Conservation (phyloP, 805 yeast species). For the Schwanniomyces pseudopolymorphus region DNA sequence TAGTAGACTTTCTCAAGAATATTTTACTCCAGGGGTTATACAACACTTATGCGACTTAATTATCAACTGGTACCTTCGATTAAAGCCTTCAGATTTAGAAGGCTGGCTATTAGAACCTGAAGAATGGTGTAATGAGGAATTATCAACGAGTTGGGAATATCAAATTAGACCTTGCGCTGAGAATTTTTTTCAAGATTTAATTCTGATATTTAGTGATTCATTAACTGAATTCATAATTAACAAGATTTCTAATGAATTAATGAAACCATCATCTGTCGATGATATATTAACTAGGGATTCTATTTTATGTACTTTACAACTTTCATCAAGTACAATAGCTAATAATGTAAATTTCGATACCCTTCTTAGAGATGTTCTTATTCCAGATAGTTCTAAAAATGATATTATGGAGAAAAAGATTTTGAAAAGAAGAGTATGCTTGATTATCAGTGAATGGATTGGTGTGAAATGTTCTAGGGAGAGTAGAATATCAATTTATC, state of each 20-base stretch:
- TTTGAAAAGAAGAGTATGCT: constrained; percentile 72
- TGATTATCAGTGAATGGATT: constrained; percentile 81
- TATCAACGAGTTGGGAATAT: constrained; percentile 74
- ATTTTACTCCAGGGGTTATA: constrained; percentile 59
- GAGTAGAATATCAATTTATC: constrained; percentile 58
- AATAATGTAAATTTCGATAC: constrained; percentile 69
- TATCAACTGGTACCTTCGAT: constrained; percentile 69
- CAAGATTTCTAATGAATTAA: constrained; percentile 50
- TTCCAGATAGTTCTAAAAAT: constrained; percentile 62
- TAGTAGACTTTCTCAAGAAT: constrained; percentile 46
- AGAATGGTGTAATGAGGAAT: constrained; percentile 86
- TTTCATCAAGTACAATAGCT: constrained; percentile 65
- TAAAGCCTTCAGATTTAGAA: constrained; percentile 75
- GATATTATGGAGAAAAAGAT: constrained; percentile 53
- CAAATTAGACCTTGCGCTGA: constrained; percentile 87
- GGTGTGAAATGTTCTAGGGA: constrained; percentile 60
- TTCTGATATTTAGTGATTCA: constrained; percentile 58
- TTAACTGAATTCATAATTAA: constrained; percentile 55
- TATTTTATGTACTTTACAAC: constrained; percentile 77
- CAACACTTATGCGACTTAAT: constrained; percentile 62
- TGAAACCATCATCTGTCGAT: constrained; percentile 28
- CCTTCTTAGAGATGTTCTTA: constrained; percentile 54
- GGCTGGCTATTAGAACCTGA: constrained; percentile 87
- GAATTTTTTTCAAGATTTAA: constrained; percentile 73
- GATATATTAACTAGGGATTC: constrained; percentile 75